A percentile compares a stretch with the other conserved stretches of the same genome.
phyloP scores from a whole-genome alignment of 1,284 basidiomycete species.

The Uromyces viciae-fabae region DNA sequence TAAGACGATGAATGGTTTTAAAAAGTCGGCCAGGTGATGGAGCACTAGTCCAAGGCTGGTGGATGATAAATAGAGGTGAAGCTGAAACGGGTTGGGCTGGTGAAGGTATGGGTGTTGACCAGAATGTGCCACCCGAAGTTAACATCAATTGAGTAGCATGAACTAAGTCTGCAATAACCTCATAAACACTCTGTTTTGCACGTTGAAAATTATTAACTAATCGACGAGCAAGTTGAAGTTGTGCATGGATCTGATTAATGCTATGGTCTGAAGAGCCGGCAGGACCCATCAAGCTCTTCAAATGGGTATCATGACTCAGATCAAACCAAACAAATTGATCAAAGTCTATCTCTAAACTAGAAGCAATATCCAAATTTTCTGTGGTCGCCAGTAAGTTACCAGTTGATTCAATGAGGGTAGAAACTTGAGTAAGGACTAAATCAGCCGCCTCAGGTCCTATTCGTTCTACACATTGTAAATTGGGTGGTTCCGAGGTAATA shows the following conservation, averaged over 20 bases:
- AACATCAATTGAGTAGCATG: slow-evolving; percentile 16
- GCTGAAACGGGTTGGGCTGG: slow-evolving; percentile 37
- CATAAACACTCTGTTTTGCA: slow-evolving; percentile 22
- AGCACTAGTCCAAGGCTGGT: background rate
- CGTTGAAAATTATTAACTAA: slow-evolving; percentile 22
- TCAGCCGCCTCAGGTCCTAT: background rate
- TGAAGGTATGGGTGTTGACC: background rate
- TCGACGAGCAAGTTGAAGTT: slow-evolving; percentile 25
- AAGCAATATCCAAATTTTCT: slow-evolving; percentile 6
- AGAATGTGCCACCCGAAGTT: background rate
- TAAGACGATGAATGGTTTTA: background rate
- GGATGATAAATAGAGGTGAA: slow-evolving; percentile 26
- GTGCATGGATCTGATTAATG: background rate
- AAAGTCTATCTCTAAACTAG: slow-evolving; percentile 26
- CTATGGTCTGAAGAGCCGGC: background rate
- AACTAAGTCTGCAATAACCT: slow-evolving; percentile 24
- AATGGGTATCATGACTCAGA: background rate
- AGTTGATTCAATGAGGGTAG: slow-evolving; percentile 3
- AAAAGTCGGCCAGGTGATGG: background rate
- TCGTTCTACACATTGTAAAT: background rate
- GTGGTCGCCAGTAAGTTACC: slow-evolving; percentile 8
- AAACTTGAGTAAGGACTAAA: background rate
- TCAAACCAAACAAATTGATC: slow-evolving; percentile 37
- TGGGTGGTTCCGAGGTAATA: slow-evolving; percentile 10
- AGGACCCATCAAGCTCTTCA: background rate